These are phyloP conservation scores for Phaffia australis DNA, from an alignment of 768 basidiomycete genomes.

Conservation along the genomic window DNA sequence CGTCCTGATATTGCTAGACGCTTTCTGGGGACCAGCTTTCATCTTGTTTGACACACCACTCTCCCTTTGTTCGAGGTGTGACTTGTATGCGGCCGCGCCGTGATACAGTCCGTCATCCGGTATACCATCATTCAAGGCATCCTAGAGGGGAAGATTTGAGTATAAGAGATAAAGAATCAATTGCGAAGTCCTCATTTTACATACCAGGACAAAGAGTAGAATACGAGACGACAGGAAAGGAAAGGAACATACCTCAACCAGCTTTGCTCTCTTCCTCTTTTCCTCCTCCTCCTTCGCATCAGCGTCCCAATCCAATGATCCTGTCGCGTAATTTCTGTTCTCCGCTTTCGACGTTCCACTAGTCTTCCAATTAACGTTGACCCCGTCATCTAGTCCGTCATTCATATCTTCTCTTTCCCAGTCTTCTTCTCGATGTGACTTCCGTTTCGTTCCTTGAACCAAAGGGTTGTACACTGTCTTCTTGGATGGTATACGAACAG, in stretches of 20 bases:
- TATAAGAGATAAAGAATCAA: background rate
- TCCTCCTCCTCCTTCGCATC: slow-evolving; percentile 71
- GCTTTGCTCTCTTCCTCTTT: slow-evolving; percentile 54
- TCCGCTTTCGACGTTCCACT: slow-evolving; percentile 38
- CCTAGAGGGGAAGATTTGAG: slow-evolving; percentile 46
- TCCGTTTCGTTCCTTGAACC: slow-evolving; percentile 63
- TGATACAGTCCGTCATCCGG: slow-evolving; percentile 73
- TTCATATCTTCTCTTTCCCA: slow-evolving; percentile 37
- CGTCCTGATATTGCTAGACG: slow-evolving; percentile 67
- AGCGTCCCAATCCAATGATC: slow-evolving; percentile 62
- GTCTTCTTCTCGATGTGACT: slow-evolving; percentile 43
- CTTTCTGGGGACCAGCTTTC: slow-evolving; percentile 64
- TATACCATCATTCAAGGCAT: slow-evolving; percentile 51
- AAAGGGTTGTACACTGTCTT: slow-evolving; percentile 60
- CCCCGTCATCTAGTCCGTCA: slow-evolving; percentile 48
- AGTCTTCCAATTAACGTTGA: slow-evolving; percentile 36
- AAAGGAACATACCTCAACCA: slow-evolving; percentile 36
- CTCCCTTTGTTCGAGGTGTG: slow-evolving; percentile 61
- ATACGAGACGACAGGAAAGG: background rate
- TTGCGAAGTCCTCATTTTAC: too few species aligned
- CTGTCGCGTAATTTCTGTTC: slow-evolving; percentile 61
- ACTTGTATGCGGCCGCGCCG: slow-evolving; percentile 70
- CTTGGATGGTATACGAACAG: slow-evolving; percentile 64
- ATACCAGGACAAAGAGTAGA: background rate
- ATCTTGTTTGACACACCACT: slow-evolving; percentile 64